A percentile compares a stretch with the other conserved stretches of the same genome.
Conservation (phyloP, 257 asterid species). For the Pogostemon cablin region DNA sequence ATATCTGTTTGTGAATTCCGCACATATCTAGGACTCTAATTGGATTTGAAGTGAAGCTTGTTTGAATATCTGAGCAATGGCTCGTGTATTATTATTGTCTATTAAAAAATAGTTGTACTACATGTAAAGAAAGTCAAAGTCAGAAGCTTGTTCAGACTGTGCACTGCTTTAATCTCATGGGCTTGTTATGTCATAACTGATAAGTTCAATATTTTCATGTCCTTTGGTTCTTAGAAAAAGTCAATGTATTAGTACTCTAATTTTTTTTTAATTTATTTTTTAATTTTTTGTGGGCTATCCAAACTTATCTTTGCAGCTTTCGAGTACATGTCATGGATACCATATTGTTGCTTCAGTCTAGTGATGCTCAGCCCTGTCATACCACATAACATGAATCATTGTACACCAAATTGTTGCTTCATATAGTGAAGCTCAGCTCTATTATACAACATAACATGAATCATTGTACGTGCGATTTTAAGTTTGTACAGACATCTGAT, state of each 20-base stretch:
- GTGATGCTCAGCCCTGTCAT: not conserved
- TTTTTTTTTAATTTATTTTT: not conserved
- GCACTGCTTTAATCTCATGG: not conserved
- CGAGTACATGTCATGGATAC: not conserved
- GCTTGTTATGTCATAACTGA: not conserved
- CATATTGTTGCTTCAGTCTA: not conserved
- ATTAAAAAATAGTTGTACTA: too few relatives aligned
- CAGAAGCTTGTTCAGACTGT: conserved; percentile 9
- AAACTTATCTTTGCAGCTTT: not conserved
- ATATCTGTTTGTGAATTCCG: not conserved
- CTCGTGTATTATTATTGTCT: not conserved
- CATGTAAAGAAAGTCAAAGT: not conserved
- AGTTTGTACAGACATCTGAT: not conserved
- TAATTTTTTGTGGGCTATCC: not conserved
- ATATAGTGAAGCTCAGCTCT: not conserved
- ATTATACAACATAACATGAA: not conserved
- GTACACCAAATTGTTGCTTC: not conserved
- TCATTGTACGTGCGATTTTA: not conserved
- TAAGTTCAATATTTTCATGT: not conserved
- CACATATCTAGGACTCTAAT: not conserved
- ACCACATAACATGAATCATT: not conserved
- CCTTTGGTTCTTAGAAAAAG: not conserved
- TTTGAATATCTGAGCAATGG: conserved; percentile 9
- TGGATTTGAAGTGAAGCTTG: not conserved
- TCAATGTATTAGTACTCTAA: not conserved